Evolutionary conservation across 176 grass and related monocot genomes (phyloP).

Genomic region (Oryza longistaminata): DNA sequence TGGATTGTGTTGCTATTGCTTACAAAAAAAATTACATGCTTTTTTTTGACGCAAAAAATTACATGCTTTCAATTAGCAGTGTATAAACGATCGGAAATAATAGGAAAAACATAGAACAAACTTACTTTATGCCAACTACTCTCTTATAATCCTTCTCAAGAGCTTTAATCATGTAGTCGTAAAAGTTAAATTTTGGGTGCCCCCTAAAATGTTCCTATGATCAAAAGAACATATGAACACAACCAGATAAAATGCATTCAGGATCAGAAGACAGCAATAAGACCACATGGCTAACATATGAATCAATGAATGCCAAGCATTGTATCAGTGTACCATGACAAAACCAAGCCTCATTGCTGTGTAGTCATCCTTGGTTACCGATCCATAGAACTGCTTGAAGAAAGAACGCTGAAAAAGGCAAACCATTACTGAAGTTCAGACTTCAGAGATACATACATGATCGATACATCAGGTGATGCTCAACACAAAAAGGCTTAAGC

Average conservation of each 20-base stretch:
- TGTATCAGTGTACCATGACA: constrained; percentile 46
- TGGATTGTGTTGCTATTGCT: not conserved
- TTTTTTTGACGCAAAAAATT: too few relatives aligned
- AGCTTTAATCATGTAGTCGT: constrained; percentile 79
- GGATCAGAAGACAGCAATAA: not conserved
- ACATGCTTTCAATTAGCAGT: not conserved
- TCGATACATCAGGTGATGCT: not conserved
- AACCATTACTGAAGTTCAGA: constrained; percentile 15
- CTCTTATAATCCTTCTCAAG: constrained; percentile 83
- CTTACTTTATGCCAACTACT: constrained; percentile 90
- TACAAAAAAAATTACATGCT: too few relatives aligned
- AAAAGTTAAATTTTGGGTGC: constrained; percentile 73
- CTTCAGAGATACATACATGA: not conserved
- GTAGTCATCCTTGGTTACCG: constrained; percentile 69
- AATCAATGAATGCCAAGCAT: not conserved
- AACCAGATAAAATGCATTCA: not conserved
- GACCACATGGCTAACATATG: not conserved
- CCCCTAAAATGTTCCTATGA: constrained; percentile 60
- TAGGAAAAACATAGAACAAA: too few relatives aligned
- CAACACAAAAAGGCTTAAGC: not conserved
- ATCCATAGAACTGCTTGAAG: constrained; percentile 80
- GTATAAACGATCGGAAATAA: not conserved
- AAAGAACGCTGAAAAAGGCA: constrained; percentile 71
- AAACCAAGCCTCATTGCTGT: constrained; percentile 76
- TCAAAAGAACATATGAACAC: not conserved